A percentile compares a stretch with the other conserved stretches of the same genome.
Conservation (phyloP, 192 early-diverging fungal genomes). For the Radiomyces spectabilis region DNA sequence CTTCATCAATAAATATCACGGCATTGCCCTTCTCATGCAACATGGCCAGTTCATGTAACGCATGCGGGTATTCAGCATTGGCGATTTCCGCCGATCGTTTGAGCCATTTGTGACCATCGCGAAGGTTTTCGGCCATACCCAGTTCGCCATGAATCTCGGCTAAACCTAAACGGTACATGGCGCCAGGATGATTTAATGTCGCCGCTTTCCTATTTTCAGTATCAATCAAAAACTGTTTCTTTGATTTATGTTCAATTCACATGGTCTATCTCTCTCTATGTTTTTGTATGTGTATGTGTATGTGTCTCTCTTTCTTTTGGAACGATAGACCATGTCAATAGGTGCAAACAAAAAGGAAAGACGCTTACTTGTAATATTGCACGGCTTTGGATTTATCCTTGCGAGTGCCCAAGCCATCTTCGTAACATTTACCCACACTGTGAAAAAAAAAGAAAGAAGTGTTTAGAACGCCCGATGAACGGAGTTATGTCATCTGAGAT, state of each 20-base stretch:
- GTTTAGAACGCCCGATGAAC: too few relatives aligned
- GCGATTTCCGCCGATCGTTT: slow-evolving; percentile 52
- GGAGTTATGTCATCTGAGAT: too few relatives aligned
- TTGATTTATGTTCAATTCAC: too few relatives aligned
- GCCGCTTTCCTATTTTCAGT: slow-evolving; percentile 30
- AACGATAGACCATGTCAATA: too few relatives aligned
- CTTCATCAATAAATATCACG: slow-evolving; percentile 42
- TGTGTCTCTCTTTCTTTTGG: too few relatives aligned
- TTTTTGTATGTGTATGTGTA: too few relatives aligned
- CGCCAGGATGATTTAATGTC: slow-evolving; percentile 44
- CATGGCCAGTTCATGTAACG: slow-evolving; percentile 48
- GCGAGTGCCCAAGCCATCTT: slow-evolving; percentile 54
- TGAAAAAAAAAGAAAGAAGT: slow-evolving; percentile 1
- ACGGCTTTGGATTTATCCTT: slow-evolving; percentile 49
- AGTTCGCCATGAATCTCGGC: slow-evolving; percentile 41
- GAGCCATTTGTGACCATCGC: slow-evolving; percentile 56
- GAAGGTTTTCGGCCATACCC: slow-evolving; percentile 38
- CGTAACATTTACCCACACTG: slow-evolving; percentile 50
- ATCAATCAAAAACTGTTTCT: too few relatives aligned
- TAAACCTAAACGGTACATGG: slow-evolving; percentile 49
- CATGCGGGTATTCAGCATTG: slow-evolving; percentile 49
- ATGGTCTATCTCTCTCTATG: too few relatives aligned
- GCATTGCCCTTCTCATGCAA: slow-evolving; percentile 52
- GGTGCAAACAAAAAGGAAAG: too few relatives aligned
- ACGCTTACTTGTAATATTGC: slow-evolving; percentile 61